A percentile compares a stretch with the other conserved stretches of the same genome.
phyloP scores from a whole-genome alignment of 2,329 filamentous ascomycete species.

The Podosphaera fusca region DNA sequence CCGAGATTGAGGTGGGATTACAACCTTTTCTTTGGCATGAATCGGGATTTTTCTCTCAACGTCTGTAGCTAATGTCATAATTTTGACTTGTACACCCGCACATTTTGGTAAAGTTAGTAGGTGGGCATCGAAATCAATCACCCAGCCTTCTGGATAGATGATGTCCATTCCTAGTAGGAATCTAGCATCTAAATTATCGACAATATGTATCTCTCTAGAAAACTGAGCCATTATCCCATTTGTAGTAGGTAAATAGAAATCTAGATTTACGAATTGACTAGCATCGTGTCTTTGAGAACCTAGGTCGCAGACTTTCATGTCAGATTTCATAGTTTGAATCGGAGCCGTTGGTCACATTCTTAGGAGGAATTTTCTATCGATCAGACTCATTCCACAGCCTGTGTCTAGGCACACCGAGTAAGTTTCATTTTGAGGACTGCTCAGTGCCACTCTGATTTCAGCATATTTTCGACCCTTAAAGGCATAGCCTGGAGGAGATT shows the following conservation, averaged over 20 bases:
- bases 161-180: neutral
- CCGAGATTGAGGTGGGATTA: too few relatives aligned
- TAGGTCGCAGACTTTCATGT: neutral
- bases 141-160: too few relatives aligned
- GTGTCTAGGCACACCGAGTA: neutral
- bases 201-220: neutral
- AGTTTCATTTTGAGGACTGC: neutral
- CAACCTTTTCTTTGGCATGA: too few relatives aligned
- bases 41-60: too few relatives aligned
- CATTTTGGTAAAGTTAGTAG: neutral
- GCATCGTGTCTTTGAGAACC: neutral
- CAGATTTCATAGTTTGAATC: neutral
- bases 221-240: too few relatives aligned
- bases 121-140: too few relatives aligned
- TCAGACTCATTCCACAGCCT: too few relatives aligned
- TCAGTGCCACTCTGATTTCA: neutral
- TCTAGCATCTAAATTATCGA: neutral
- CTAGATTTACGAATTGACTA: neutral
- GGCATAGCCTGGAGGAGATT: neutral
- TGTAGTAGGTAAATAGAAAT: too few relatives aligned
- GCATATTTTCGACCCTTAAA: neutral
- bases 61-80: neutral
- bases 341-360: too few relatives aligned
- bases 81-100: neutral
- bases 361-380: too few relatives aligned